Base-by-base conservation (phyloP, 2,329 filamentous ascomycete species). In the Nannizziopsis arthrosporioides region DNA sequence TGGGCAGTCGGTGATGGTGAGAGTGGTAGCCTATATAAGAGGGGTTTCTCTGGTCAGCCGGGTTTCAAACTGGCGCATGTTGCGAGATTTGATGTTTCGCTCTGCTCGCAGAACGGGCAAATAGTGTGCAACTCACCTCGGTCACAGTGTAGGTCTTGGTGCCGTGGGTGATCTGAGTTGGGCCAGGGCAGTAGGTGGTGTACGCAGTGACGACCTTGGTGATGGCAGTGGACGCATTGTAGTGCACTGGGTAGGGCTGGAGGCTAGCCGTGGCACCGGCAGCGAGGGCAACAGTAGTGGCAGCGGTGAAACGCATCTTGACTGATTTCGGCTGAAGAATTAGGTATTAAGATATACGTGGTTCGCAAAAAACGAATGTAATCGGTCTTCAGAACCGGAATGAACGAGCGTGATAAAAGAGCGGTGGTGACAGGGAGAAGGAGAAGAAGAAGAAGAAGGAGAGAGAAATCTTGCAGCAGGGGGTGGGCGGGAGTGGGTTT, bases 121-220 rank as follows among this genome's bases (percentile, higher is more conserved):
- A n/a, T n/a, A n/a, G n/a, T 27, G 7, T 27, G 7, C 19, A 39
- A 53, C 72, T 52, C 71, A 77, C 76, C 69, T 75, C 70, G 55
- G 80, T 80, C 68, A 86, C 72, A 59, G 76, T 82, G 75, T 83
- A 84, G 68, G 81, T 84, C 65, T 75, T 72, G 68, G 68, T 71
- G 63, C 74, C 76, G 70, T 82, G 73, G 61, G 75, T 76, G 67
- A 85, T 68, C 58, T 71, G 66, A 58, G 82, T 85, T 55, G 82
- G 65, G 56, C 62, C 72, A 17, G 83, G 81, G 78, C 84, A 87
- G 78, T 74, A 85, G 63, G 82, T 87, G 68, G 76, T 80, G 72
- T 77, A 77, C 50, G 71, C 67, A 50, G 78, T 80, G 55, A 85
- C 76, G 56, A 51, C 50, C 42, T 55, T 49, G 12, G 55, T 51